Percentiles rank a stretch among this genome's conserved stretches.
Conservation (phyloP, 352 stramenopile species). For the Globisporangium parvum region DNA sequence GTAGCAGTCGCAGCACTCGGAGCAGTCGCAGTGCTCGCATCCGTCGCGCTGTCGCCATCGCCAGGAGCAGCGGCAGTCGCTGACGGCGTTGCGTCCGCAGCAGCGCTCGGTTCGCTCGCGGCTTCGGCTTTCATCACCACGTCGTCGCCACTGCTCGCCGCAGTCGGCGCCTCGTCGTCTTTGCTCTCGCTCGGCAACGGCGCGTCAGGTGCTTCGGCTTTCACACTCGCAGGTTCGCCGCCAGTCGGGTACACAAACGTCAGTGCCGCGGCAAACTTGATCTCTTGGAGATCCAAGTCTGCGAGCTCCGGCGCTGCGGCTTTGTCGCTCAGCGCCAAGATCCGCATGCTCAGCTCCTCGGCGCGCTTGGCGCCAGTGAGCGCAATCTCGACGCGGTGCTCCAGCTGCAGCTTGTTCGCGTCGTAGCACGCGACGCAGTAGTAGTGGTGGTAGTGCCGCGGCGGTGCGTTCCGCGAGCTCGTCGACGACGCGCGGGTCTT, state of each 20-base stretch:
- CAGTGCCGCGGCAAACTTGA: constrained; percentile 65
- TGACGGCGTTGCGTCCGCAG: neutral
- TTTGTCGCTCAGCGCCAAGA: constrained; percentile 59
- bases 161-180: constrained; percentile 9
- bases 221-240: constrained; percentile 14
- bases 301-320: constrained; percentile 48
- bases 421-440: constrained; percentile 71
- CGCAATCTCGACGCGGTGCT: constrained; percentile 70
- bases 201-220: constrained; percentile 13
- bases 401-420: constrained; percentile 64
- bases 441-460: constrained; percentile 80
- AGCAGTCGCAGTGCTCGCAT: neutral
- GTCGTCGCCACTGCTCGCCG: constrained; percentile 5
- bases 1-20: neutral
- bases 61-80: too few species aligned
- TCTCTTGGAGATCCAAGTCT: constrained; percentile 73
- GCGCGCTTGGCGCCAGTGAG: constrained; percentile 57
- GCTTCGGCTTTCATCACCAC: constrained; percentile 12
- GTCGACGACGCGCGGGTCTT: constrained; percentile 60
- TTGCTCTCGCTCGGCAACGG: neutral
- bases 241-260: constrained; percentile 48
- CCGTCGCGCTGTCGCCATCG: too few species aligned
- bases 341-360: constrained; percentile 52
- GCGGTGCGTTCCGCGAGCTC: constrained; percentile 56
- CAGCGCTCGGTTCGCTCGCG: neutral